phyloP scores from a whole-genome alignment of 257 asterid genomes.

The Solanum chilense region DNA sequence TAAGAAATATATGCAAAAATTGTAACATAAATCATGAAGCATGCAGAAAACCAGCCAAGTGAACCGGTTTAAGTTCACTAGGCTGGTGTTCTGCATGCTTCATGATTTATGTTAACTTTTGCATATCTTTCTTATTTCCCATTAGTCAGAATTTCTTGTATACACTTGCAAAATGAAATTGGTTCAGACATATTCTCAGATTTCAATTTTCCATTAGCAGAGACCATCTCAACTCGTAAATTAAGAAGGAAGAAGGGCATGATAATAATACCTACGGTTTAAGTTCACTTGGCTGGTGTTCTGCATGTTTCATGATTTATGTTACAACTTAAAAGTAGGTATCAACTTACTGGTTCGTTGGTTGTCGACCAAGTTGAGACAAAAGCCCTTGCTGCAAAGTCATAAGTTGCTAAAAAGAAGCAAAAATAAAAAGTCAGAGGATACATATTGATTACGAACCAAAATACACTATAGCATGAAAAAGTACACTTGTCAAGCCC shows the following conservation, averaged over 20 bases:
- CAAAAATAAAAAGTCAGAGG: not conserved
- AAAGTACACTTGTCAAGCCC: not conserved
- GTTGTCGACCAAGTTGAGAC: constrained; percentile 38
- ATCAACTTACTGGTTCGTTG: constrained; percentile 28
- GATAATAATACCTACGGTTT: too few species aligned
- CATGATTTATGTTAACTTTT: not conserved
- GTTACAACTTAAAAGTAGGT: not conserved
- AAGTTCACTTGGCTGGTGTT: too few species aligned
- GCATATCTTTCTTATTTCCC: not conserved
- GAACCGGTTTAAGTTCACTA: not conserved
- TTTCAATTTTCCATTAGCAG: not conserved
- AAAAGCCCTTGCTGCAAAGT: constrained; percentile 29
- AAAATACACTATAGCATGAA: not conserved
- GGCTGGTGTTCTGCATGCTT: not conserved
- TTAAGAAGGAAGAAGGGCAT: not conserved
- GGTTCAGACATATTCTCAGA: not conserved
- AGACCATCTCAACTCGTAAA: not conserved
- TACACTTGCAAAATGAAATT: not conserved
- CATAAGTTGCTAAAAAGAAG: constrained; percentile 29
- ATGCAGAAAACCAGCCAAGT: not conserved
- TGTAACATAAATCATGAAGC: not conserved
- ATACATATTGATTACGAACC: not conserved
- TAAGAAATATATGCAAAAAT: not conserved
- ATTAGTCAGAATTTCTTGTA: not conserved
- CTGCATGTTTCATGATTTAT: too few species aligned